Evolutionary conservation across 768 basidiomycete species (phyloP).

Genomic region (Amanita thiersii): DNA sequence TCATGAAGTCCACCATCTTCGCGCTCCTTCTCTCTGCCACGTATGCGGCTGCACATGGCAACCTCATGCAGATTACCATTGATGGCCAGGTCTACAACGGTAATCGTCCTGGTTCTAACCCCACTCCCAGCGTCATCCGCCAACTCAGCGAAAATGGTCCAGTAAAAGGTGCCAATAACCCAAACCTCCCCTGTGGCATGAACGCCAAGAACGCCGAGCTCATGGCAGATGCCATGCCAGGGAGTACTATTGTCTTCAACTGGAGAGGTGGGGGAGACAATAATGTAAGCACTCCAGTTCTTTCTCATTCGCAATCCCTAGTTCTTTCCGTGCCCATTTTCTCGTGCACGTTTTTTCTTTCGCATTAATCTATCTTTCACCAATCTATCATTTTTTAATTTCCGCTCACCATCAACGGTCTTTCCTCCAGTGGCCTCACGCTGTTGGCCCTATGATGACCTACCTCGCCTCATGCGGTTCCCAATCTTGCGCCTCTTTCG

Average conservation of each 20-base stretch:
- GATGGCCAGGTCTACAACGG: slow-evolving; percentile 30
- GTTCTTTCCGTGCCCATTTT: slow-evolving; percentile 4
- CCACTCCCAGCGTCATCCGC: slow-evolving; percentile 29
- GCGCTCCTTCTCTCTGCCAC: slow-evolving; percentile 25
- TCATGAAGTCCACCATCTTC: slow-evolving; percentile 21
- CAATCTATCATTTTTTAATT: too few species aligned
- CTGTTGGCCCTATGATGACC: slow-evolving; percentile 25
- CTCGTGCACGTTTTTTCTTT: too few species aligned
- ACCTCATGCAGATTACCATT: slow-evolving; percentile 29
- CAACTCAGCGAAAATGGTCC: slow-evolving; percentile 29
- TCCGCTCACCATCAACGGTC: too few species aligned
- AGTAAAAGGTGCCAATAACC: slow-evolving; percentile 31
- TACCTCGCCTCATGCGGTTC: slow-evolving; percentile 33
- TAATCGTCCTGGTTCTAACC: slow-evolving; percentile 18
- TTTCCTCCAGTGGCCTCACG: slow-evolving; percentile 13
- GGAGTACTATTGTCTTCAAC: slow-evolving; percentile 31
- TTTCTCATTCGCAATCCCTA: slow-evolving; percentile 3
- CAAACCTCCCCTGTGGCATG: slow-evolving; percentile 39
- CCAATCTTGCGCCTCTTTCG: slow-evolving; percentile 34
- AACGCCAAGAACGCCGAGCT: slow-evolving; percentile 33
- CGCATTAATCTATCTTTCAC: too few species aligned
- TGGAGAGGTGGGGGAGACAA: slow-evolving; percentile 30
- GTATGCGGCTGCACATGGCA: slow-evolving; percentile 37
- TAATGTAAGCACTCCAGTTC: slow-evolving; percentile 7
- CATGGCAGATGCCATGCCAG: slow-evolving; percentile 37